Percentiles rank a stretch among this genome's conserved stretches.
Evolutionary conservation across 306 rosid species (phyloP).

Genomic region (Castanopsis chinensis): DNA sequence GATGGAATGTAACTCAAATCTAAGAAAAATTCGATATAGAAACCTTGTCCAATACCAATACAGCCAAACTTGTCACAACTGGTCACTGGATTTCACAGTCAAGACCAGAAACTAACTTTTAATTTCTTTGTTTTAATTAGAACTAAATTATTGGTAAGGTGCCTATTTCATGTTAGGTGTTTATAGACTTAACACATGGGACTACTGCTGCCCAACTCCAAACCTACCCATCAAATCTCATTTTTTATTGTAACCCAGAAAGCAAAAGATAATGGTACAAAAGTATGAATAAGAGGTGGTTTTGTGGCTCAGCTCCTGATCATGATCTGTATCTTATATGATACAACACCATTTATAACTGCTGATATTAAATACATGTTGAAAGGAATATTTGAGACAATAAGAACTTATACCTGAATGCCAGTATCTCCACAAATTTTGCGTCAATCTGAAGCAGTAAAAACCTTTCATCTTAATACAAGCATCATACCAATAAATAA

Average conservation of each 20-base stretch:
- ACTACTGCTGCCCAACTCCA: neutral
- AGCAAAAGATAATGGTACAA: neutral
- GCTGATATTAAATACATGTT: neutral
- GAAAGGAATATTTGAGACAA: neutral
- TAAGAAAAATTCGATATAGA: no score
- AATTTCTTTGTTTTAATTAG: no score
- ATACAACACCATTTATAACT: neutral
- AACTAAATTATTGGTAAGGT: no score
- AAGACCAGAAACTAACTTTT: no score
- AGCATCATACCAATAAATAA: neutral
- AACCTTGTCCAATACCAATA: no score
- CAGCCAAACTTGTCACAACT: no score
- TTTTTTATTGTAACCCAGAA: neutral
- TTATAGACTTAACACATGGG: neutral
- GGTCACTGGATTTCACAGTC: no score
- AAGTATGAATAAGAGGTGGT: neutral
- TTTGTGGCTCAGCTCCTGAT: no score
- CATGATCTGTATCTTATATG: no score
- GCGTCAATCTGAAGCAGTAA: conserved; percentile 43
- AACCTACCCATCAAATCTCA: neutral
- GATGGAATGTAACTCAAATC: no score
- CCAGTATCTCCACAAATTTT: conserved; percentile 44
- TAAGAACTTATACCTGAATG: conserved; percentile 40
- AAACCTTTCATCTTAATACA: conserved; percentile 2
- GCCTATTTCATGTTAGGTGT: neutral